Evolutionary conservation across 2,329 filamentous ascomycete species (phyloP), one percentile per base, ranked within the genome.

Genomic region (Hypoxylon sp.): DNA sequence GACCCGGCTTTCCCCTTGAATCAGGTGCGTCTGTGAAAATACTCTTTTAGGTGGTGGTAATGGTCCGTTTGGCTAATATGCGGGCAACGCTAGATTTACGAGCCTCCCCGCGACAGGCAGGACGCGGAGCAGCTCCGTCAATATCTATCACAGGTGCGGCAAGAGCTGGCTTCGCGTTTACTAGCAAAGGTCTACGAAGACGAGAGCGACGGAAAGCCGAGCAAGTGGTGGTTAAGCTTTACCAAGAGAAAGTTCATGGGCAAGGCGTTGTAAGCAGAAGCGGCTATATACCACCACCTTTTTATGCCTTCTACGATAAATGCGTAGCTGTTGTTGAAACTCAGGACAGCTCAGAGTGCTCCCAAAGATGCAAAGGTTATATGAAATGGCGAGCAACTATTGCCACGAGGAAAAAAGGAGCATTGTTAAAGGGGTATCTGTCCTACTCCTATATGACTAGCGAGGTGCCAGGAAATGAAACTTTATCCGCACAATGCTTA

Each of bases 211-310:
- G 76, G 91, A 78, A 85, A 84, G 77, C 85, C 86, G 52, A 84
- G 80, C 76, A 85, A 96, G 87, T 98, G 94, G 91, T 99, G 95
- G 95, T 78, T 99, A 75, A 98, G 95, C 82, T 99, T 97, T 75
- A 91, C 91, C 50, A 98, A 98, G 88, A 88, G 95, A 79, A 97
- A 97, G 86, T 99, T 99, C 74, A 98, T 99, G 95, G 93, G 93
- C 75, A 98, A 98, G 86, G 85, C 86, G 67, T 80, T 95, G 78
- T 93, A 81, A 57, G 20, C n/a, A 17, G 15, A 23, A 17, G 10
- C n/a, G 5, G 11, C 13, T 13, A 43, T 29, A 29, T 20, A n/a
- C 2, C 41, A 15, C 35, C 31, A 29, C 17, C n/a, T n/a, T n/a
- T n/a, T 18, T 57, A 45, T 40, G 24, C 15, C 11, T 35, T 18